Evolutionary conservation across 2,329 filamentous ascomycete species (phyloP), one percentile per base, ranked within the genome.

Genomic region (Westerdykella ornata): DNA sequence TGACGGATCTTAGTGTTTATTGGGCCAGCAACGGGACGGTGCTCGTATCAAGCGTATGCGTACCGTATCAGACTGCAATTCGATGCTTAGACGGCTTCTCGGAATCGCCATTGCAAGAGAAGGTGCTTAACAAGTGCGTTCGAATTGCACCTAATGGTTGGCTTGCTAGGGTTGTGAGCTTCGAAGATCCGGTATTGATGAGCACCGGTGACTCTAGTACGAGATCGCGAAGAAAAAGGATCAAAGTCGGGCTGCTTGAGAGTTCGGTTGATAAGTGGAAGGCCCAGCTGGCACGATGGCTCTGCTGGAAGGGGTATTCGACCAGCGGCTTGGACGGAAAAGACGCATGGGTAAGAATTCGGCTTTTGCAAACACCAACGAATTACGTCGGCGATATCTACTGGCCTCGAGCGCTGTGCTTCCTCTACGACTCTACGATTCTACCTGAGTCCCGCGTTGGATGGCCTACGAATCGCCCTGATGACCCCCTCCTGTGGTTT

Each of bases 321-420:
- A 44, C 62, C 9, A 38, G 51, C 7, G 39, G 49, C 19, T 50
- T 62, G 13, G 56, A 60, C 1, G 46, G 51, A 16, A 54, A 37
- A 37, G 46, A 30, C 18, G 50, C 59, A 2, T 66, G 63, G 63
- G 58, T 60, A 26, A 57, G 49, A 38, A 57, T 66, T 32, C 56
- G 57, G 18, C 51, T 56, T 14, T 43, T 53, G 3, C 48, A 52
- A 13, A 36, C 36, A 17, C 36, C 41, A 8, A 39, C 48, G 13
- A 44, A 32, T 16, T 36, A 44, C 1, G 47, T 53, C n/a, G 51
- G 52, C n/a, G 60, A 64, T 13, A 46, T 66, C 8, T 45, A 66
- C 12, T 67, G 65, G 65, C 65, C 65, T 8, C 47, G 60, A 38
- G 53, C 54, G 16, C 41, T 67, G 3, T 67, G 63, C 35, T 66